Evolutionary conservation across 495 filamentous ascomycete genomes (phyloP), one percentile per base, ranked within the genome.

Genomic region (Trichoderma virens): DNA sequence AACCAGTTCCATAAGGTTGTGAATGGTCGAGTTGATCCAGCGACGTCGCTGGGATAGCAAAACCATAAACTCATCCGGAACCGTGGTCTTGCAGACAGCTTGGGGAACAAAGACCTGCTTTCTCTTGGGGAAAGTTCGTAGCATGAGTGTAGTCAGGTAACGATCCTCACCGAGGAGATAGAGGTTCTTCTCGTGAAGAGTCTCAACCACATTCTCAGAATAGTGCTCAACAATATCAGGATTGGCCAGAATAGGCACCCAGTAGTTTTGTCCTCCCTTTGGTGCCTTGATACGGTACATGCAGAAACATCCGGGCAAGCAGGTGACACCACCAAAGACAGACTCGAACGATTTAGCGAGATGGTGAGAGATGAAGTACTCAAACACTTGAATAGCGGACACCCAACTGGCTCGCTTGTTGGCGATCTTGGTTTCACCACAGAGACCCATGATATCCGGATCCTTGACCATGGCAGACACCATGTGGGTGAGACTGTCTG

Each of bases 231-330:
- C 95, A 30, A 99, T 90, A 71, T 99, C 95, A 20, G 95, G 95
- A 74, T 98, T 99, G 65, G 95, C 95, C 60, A 99, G 83, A 70
- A 99, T 98, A 18, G 95, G 95, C 9, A 99, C 95, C 95, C 94
- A 99, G 77, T 97, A 98, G 76, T 98, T 97, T 74, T 97, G 91
- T 18, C 90, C 95, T 38, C 94, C 94, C 78, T 99, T 99, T 59
- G 95, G 95, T 2, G 94, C 90, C 76, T 99, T 99, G 83, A 99
- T 96, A 68, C 95, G 90, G 78, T 99, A 99, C 95, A 99, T 99
- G 82, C 92, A 96, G 86, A 99, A 99, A 81, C 95, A 99, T 59
- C 95, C 95, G 3, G 95, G 95, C 30, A 99, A 82, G 84, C 95
- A 99, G 69, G 95, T 99, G 28, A 99, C 95, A 89, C 95, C 95